Evolutionary conservation across 2,329 filamentous ascomycete genomes (phyloP).

Genomic region (Camillea tinctor): DNA sequence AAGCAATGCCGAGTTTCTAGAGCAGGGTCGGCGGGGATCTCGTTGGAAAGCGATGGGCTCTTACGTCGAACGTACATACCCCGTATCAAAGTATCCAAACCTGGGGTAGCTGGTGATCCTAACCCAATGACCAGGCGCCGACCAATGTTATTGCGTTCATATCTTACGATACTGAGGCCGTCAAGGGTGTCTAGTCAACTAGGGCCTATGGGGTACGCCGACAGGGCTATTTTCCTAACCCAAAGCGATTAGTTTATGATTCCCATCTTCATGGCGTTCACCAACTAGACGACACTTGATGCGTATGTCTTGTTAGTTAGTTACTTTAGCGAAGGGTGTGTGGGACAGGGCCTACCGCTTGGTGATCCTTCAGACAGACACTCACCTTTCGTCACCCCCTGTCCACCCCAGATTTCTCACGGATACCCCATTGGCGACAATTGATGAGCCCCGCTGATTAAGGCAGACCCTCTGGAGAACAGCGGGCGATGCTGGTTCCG

Average conservation of each 20-base stretch:
- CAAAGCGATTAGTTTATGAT: not conserved
- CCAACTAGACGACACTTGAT: not conserved
- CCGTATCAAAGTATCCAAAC: not conserved
- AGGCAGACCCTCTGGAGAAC: conserved; percentile 18
- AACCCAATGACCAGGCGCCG: not conserved
- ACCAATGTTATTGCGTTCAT: not conserved
- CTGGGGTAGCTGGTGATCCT: not conserved
- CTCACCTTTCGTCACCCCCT: conserved; percentile 10
- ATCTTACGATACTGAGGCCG: not conserved
- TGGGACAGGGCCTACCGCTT: not conserved
- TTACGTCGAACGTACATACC: not conserved
- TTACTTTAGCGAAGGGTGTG: not conserved
- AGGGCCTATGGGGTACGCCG: not conserved
- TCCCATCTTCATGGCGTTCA: not conserved
- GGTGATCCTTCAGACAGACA: not conserved
- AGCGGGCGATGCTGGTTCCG: conserved; percentile 26
- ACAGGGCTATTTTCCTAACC: not conserved
- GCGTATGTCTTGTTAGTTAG: not conserved
- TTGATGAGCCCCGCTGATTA: conserved; percentile 20
- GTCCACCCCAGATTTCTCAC: conserved; percentile 25
- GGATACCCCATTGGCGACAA: conserved; percentile 17
- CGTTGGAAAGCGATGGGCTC: not conserved
- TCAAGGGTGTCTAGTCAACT: not conserved
- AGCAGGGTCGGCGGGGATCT: not conserved
- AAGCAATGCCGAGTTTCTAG: not conserved